Evolutionary conservation across 768 basidiomycete genomes (phyloP).

Genomic region (Pisolithus microcarpus): DNA sequence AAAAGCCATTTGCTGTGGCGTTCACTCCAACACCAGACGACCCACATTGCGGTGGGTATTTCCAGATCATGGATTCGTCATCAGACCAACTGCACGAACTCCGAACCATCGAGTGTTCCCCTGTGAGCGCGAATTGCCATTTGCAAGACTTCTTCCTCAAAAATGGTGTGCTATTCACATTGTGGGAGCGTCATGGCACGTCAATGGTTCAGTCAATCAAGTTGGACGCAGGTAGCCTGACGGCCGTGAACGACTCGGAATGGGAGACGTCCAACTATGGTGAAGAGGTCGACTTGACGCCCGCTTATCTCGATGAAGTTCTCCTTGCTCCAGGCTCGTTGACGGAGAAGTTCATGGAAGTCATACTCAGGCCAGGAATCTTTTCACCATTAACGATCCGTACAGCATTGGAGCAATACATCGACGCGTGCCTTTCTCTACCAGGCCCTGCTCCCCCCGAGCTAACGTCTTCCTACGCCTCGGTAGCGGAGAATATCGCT

Average conservation of each 20-base stretch:
- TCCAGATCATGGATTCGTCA: constrained; percentile 56
- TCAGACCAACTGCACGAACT: constrained; percentile 54
- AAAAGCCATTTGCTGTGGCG: constrained; percentile 55
- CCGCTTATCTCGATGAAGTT: constrained; percentile 82
- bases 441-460: constrained; percentile 51
- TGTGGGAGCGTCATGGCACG: constrained; percentile 80
- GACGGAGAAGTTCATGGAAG: constrained; percentile 72
- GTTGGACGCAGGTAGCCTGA: constrained; percentile 34
- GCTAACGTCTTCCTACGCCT: constrained; percentile 55
- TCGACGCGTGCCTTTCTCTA: constrained; percentile 59
- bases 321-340: constrained; percentile 66
- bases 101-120: constrained; percentile 53
- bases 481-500: constrained; percentile 67
- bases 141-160: constrained; percentile 73
- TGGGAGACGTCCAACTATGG: constrained; percentile 59
- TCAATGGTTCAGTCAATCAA: constrained; percentile 57
- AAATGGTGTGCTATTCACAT: constrained; percentile 47
- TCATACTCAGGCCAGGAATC: constrained; percentile 78
- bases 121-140: constrained; percentile 56
- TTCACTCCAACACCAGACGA: constrained; percentile 68
- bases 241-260: constrained; percentile 22
- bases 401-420: constrained; percentile 79
- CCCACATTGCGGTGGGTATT: constrained; percentile 68
- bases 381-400: constrained; percentile 81
- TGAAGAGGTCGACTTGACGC: constrained; percentile 70